Conservation (phyloP, 73 alveolate species). For the Paramecium sonneborni region DNA sequence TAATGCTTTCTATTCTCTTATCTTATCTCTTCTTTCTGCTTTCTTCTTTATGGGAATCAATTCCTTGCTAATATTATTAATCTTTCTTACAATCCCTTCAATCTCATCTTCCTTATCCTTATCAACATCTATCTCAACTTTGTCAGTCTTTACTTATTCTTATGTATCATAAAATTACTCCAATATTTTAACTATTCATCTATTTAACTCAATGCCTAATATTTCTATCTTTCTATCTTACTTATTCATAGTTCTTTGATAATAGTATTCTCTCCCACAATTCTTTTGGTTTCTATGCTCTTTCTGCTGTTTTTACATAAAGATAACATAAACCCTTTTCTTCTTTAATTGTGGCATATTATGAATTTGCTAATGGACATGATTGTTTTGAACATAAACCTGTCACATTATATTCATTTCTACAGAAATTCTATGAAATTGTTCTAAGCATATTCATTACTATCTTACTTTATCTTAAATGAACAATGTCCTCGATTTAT, state of each 20-base stretch:
- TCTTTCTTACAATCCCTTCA: slow-evolving; percentile 72
- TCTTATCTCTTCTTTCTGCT: slow-evolving; percentile 98
- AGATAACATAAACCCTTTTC: slow-evolving; percentile 97
- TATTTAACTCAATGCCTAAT: slow-evolving; percentile 90
- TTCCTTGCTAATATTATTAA: slow-evolving; percentile 70
- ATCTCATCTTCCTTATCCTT: slow-evolving; percentile 91
- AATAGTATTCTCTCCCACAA: slow-evolving; percentile 97
- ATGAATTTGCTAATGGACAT: slow-evolving; percentile 98
- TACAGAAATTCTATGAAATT: slow-evolving; percentile 91
- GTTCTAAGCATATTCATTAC: slow-evolving; percentile 75
- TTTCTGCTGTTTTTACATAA: slow-evolving; percentile 95
- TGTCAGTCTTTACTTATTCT: slow-evolving; percentile 99
- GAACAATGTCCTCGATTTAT: slow-evolving; percentile 67
- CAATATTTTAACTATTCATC: slow-evolving; percentile 97
- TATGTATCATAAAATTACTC: slow-evolving; percentile 95
- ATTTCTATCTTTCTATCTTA: neutral
- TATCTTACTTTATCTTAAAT: slow-evolving; percentile 71
- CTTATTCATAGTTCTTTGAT: slow-evolving; percentile 90
- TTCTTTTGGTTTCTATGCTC: slow-evolving; percentile 97
- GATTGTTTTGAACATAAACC: slow-evolving; percentile 99
- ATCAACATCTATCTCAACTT: slow-evolving; percentile 96
- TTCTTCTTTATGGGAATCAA: slow-evolving; percentile 95
- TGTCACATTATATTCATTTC: slow-evolving; percentile 96
- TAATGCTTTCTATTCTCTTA: slow-evolving; percentile 95
- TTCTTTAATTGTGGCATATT: slow-evolving; percentile 95